Evolutionary conservation across 1,284 basidiomycete genomes (phyloP).

Genomic region (Exobasidium rhododendri): DNA sequence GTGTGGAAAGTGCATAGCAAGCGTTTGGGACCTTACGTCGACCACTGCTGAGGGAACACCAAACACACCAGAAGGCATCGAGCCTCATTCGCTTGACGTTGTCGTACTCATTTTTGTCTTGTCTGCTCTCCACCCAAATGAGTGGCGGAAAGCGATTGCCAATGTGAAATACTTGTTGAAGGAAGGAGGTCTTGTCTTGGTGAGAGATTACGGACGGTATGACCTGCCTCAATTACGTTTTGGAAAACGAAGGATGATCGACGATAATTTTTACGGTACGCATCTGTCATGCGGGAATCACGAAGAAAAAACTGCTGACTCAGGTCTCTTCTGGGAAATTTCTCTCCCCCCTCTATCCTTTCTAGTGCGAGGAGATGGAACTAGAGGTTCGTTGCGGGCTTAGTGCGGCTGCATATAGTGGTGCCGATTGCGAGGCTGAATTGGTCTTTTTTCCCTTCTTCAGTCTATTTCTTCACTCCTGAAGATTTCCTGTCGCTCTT

Average conservation of each 20-base stretch:
- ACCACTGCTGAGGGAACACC: conserved; percentile 8
- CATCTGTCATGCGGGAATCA: conserved; percentile 9
- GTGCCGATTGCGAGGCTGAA: neutral
- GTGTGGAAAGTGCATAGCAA: conserved; percentile 64
- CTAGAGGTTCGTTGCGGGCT: too few species aligned
- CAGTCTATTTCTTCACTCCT: conserved; percentile 52
- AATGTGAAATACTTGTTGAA: conserved; percentile 79
- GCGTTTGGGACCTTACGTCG: conserved; percentile 82
- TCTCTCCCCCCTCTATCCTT: neutral
- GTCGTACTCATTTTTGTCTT: conserved; percentile 91
- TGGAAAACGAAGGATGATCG: conserved; percentile 77
- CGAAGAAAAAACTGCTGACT: neutral
- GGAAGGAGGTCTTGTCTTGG: conserved; percentile 76
- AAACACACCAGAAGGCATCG: conserved; percentile 27
- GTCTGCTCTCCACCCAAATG: conserved; percentile 85
- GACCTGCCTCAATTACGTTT: conserved; percentile 87
- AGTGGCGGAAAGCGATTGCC: conserved; percentile 81
- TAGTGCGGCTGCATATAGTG: conserved; percentile 50
- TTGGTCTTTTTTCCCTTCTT: too few species aligned
- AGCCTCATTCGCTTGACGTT: conserved; percentile 69
- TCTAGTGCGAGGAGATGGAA: conserved; percentile 77
- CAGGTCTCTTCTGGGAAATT: conserved; percentile 2
- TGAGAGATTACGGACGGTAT: conserved; percentile 92
- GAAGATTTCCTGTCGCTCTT: conserved; percentile 46
- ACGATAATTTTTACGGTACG: conserved; percentile 67